These are phyloP conservation scores for Fonsecaea multimorphosa DNA, from an alignment of 2,329 filamentous ascomycete species.

Conservation along the genomic window DNA sequence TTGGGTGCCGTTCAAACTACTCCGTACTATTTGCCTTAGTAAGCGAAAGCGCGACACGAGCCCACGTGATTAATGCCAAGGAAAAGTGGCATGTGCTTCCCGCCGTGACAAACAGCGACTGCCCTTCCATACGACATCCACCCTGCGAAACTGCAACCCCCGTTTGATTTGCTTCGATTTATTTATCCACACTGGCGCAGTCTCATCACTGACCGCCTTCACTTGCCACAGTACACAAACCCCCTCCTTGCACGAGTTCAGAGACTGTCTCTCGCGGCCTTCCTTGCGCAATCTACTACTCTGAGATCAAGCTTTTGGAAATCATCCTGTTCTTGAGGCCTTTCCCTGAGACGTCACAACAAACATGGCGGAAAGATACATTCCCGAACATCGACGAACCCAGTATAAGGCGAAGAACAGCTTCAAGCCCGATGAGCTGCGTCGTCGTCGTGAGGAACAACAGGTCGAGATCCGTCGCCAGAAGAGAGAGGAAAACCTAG, in stretches of 20 bases:
- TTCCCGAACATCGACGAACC: conserved; percentile 97
- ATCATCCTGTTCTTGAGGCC: conserved; percentile 12
- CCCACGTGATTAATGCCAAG: conserved; percentile 32
- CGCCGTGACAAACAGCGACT: conserved; percentile 10
- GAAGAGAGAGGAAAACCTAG: conserved; percentile 98
- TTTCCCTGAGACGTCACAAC: conserved; percentile 41
- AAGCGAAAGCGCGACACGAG: not conserved
- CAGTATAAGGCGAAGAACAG: conserved; percentile 99
- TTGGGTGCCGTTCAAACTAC: too few species aligned
- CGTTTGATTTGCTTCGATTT: conserved; percentile 21
- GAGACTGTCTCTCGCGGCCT: not conserved
- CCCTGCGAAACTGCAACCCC: conserved; percentile 15
- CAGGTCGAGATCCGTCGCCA: conserved; percentile 99
- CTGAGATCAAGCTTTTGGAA: conserved; percentile 8
- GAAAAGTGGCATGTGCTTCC: conserved; percentile 24
- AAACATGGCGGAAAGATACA: conserved; percentile 97
- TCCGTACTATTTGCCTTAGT: too few species aligned
- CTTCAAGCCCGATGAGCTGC: conserved; percentile 98
- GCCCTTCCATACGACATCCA: conserved; percentile 12
- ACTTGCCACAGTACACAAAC: conserved; percentile 4
- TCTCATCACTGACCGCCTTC: conserved; percentile 28
- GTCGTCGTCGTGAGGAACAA: conserved; percentile 96
- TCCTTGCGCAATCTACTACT: conserved; percentile 8
- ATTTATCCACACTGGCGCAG: conserved; percentile 25
- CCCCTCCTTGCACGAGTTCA: not conserved